Evolutionary conservation across 2,329 filamentous ascomycete genomes (phyloP).

Genomic region (Trichoderma simmonsii): DNA sequence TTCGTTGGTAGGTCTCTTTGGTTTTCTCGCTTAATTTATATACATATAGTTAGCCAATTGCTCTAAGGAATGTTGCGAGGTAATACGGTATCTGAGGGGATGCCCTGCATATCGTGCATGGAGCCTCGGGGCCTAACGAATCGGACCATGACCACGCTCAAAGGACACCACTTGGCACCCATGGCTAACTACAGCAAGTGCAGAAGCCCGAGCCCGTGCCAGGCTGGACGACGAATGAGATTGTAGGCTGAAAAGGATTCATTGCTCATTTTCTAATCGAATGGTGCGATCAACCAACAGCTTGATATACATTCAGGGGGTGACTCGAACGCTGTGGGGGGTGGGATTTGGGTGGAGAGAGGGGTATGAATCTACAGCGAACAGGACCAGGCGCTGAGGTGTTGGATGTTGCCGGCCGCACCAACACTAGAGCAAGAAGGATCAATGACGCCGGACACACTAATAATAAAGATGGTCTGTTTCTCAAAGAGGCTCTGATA

Average conservation of each 20-base stretch:
- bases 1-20: no score
- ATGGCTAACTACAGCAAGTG: neutral
- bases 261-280: neutral
- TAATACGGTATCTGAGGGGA: neutral
- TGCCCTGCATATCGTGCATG: neutral
- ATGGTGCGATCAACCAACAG: neutral
- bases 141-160: neutral
- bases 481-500: neutral
- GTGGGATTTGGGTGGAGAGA: neutral
- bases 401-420: neutral
- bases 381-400: neutral
- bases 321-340: neutral
- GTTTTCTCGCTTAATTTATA: no score
- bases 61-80: no score
- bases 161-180: neutral
- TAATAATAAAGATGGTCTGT: neutral
- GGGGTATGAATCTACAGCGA: neutral
- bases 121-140: neutral
- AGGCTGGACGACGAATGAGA: neutral
- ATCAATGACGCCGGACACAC: neutral
- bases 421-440: no score
- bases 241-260: neutral
- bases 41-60: no score
- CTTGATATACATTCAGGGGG: neutral
- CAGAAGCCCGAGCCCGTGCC: neutral